phyloP scores from a whole-genome alignment of 1,139 yeast genomes.

The Petasospora rhodanensis region DNA sequence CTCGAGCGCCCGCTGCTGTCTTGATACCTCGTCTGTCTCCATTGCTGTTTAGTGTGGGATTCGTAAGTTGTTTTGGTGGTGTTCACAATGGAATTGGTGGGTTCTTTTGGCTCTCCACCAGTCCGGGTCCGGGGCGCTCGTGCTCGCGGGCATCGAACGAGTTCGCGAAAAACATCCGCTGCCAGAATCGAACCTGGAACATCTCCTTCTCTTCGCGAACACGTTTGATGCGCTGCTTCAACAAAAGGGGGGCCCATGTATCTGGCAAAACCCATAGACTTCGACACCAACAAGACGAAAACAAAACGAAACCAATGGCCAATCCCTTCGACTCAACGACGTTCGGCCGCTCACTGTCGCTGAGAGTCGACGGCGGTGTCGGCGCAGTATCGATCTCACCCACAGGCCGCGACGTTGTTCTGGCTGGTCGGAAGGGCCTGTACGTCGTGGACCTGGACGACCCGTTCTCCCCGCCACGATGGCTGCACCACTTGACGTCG shows the following conservation, averaged over 20 bases:
- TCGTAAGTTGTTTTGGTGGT: no score
- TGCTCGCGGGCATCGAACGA: no score
- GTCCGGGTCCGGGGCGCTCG: no score
- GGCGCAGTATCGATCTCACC: conserved; percentile 94
- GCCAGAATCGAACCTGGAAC: no score
- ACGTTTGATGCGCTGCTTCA: no score
- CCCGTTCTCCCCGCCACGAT: conserved; percentile 91
- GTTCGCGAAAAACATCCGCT: no score
- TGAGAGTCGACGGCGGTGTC: conserved; percentile 87
- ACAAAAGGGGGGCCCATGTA: no score
- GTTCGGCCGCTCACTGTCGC: conserved; percentile 73
- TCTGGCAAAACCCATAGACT: no score
- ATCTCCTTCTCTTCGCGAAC: no score
- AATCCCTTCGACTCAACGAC: conserved; percentile 42
- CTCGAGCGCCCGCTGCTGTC: conserved; percentile 43
- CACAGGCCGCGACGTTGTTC: conserved; percentile 86
- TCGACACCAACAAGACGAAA: not conserved
- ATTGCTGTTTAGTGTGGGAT: no score
- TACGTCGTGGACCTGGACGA: conserved; percentile 90
- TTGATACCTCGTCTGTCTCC: conserved; percentile 11
- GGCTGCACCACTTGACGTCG: conserved; percentile 86
- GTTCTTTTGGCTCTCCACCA: no score
- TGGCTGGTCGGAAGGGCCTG: conserved; percentile 84
- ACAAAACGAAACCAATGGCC: conserved; percentile 3
- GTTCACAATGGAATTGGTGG: no score